These are phyloP conservation scores for Phyllosticta capitalensis DNA, from an alignment of 2,329 filamentous ascomycete genomes.

Conservation along the genomic window DNA sequence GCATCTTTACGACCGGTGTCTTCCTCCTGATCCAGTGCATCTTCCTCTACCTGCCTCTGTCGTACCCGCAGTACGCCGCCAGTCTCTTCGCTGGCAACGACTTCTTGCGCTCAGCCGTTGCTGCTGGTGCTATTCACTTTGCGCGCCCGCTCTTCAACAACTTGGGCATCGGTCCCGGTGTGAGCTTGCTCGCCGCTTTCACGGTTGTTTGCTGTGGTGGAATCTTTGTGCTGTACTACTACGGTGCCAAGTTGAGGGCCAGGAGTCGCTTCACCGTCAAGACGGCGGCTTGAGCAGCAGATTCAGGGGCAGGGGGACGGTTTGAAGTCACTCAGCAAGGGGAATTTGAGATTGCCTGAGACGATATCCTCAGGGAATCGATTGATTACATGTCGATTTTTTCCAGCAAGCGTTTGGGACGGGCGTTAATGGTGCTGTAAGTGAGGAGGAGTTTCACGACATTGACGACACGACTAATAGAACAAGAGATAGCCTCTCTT, in stretches of 20 bases:
- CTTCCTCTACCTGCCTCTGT: constrained; percentile 32
- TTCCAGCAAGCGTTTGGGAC: too few relatives aligned
- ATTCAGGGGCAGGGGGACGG: background rate
- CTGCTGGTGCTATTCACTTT: constrained; percentile 52
- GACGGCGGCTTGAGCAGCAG: background rate
- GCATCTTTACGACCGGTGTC: constrained; percentile 29
- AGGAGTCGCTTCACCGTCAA: constrained; percentile 48
- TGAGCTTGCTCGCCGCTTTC: constrained; percentile 44
- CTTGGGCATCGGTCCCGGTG: constrained; percentile 49
- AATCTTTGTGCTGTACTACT: constrained; percentile 51
- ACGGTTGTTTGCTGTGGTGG: constrained; percentile 39
- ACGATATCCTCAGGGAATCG: too few relatives aligned
- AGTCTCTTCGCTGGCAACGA: constrained; percentile 53
- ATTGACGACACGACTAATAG: too few relatives aligned
- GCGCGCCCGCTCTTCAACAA: constrained; percentile 50
- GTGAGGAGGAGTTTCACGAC: too few relatives aligned
- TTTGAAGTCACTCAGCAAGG: background rate
- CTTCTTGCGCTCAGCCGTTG: constrained; percentile 36
- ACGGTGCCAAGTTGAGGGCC: constrained; percentile 44
- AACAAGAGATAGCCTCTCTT: too few relatives aligned
- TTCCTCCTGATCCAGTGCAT: constrained; percentile 36
- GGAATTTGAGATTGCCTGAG: too few relatives aligned
- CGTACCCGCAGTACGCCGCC: constrained; percentile 40
- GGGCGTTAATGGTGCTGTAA: too few relatives aligned
- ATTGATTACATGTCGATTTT: too few relatives aligned